Conservation (phyloP, 176 grass and related monocot species). For the Cenchrus fungigraminus region DNA sequence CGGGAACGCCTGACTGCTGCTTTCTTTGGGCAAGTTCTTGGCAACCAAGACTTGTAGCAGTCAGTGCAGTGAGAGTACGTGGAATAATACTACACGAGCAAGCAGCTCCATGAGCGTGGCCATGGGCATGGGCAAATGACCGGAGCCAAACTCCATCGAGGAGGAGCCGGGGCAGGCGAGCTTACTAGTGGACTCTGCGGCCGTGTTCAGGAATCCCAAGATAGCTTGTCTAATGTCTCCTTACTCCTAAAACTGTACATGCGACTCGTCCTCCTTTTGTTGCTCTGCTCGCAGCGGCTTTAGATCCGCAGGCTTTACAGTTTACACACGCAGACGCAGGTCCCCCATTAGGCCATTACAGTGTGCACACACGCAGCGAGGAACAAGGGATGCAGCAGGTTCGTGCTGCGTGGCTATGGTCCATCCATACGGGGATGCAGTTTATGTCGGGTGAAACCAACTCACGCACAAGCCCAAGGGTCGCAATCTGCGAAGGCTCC, state of each 20-base stretch:
- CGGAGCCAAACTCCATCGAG: neutral
- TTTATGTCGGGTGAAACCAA: neutral
- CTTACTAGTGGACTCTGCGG: constrained; percentile 41
- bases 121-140: neutral
- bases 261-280: neutral
- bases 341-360: neutral
- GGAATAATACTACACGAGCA: neutral
- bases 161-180: neutral
- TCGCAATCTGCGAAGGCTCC: neutral
- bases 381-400: constrained; percentile 5
- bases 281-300: neutral
- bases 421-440: neutral
- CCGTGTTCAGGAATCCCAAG: constrained; percentile 46
- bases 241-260: constrained; percentile 5
- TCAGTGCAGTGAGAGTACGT: neutral
- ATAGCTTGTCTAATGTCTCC: constrained; percentile 38
- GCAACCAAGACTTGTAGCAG: neutral
- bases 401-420: neutral
- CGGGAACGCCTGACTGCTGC: neutral
- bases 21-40: neutral
- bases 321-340: neutral
- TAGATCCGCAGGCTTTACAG: neutral
- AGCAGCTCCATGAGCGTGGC: neutral
- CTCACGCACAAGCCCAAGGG: neutral
- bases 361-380: neutral